Conservation (phyloP, 805 yeast genomes). For the Zygosaccharomyces kombuchaensis region DNA sequence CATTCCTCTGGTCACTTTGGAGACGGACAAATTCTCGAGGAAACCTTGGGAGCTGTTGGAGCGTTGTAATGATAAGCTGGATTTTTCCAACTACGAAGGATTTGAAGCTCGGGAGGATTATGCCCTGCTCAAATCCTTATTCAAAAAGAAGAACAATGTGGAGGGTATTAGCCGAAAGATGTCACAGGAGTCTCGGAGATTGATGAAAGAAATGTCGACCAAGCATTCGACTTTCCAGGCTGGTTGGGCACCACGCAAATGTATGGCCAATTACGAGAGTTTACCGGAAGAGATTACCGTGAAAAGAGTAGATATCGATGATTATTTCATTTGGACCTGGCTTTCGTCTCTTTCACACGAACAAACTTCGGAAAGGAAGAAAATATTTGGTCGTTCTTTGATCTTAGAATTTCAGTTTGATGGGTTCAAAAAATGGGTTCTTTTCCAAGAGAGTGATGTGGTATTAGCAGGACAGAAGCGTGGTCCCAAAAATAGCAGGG, state of each 20-base stretch:
- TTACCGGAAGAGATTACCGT: slow-evolving; percentile 38
- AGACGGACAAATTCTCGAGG: slow-evolving; percentile 42
- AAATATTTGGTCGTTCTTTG: slow-evolving; percentile 73
- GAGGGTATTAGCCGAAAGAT: slow-evolving; percentile 57
- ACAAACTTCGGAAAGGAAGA: slow-evolving; percentile 59
- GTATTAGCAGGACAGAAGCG: slow-evolving; percentile 19
- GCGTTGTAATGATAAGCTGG: slow-evolving; percentile 53
- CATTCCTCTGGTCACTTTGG: slow-evolving; percentile 60
- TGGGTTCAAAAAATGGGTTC: slow-evolving; percentile 74
- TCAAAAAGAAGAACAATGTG: slow-evolving; percentile 50
- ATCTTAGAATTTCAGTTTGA: slow-evolving; percentile 77
- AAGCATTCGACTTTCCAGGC: slow-evolving; percentile 39
- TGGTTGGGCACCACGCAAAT: slow-evolving; percentile 38
- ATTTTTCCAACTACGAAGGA: slow-evolving; percentile 64
- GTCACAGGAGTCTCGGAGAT: slow-evolving; percentile 68
- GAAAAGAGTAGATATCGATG: slow-evolving; percentile 68
- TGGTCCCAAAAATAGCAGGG: slow-evolving; percentile 17
- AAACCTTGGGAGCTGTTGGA: slow-evolving; percentile 57
- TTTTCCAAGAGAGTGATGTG: slow-evolving; percentile 63
- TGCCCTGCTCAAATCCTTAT: slow-evolving; percentile 66
- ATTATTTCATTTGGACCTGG: slow-evolving; percentile 92
- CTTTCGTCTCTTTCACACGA: slow-evolving; percentile 71
- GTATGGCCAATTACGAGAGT: slow-evolving; percentile 20
- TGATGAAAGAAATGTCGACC: slow-evolving; percentile 40
- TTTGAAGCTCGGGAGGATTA: slow-evolving; percentile 76